A percentile compares a stretch with the other conserved stretches of the same genome.
Evolutionary conservation across 495 filamentous ascomycete genomes (phyloP).

Genomic region (Pyrenopolyporus hunteri): DNA sequence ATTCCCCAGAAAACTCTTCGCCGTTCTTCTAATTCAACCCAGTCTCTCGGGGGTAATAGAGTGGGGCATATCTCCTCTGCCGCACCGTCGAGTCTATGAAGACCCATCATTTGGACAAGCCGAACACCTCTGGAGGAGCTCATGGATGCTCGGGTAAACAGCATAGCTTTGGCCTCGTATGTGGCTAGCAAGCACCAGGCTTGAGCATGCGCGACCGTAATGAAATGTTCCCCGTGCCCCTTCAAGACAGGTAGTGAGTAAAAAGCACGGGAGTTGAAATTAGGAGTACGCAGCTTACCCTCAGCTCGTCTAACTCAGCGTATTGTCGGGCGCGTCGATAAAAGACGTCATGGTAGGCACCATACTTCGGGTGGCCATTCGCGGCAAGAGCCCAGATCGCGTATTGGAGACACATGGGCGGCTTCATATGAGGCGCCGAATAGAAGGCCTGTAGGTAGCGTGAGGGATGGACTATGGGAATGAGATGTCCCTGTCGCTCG

Average conservation of each 20-base stretch:
- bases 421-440: constrained; percentile 51
- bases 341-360: constrained; percentile 49
- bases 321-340: constrained; percentile 56
- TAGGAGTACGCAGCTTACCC: constrained; percentile 33
- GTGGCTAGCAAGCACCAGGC: constrained; percentile 52
- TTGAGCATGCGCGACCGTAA: constrained; percentile 55
- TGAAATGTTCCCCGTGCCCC: constrained; percentile 53
- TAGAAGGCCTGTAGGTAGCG: constrained; percentile 52
- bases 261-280: too few relatives aligned
- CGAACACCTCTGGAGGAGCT: constrained; percentile 48
- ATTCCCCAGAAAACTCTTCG: constrained; percentile 59
- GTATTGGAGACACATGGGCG: constrained; percentile 58
- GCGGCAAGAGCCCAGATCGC: constrained; percentile 54
- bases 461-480: constrained; percentile 50
- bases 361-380: constrained; percentile 47
- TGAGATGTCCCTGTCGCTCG: constrained; percentile 40
- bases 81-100: constrained; percentile 52
- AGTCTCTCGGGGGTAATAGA: constrained; percentile 47
- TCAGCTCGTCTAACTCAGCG: constrained; percentile 56
- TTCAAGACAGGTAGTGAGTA: constrained; percentile 30
- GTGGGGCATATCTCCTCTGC: constrained; percentile 46
- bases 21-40: constrained; percentile 59
- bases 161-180: constrained; percentile 50
- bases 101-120: constrained; percentile 54
- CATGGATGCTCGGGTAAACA: constrained; percentile 54